A percentile compares a stretch with the other conserved stretches of the same genome.
Evolutionary conservation across 805 yeast genomes (phyloP).

Genomic region (Candida golubevii): DNA sequence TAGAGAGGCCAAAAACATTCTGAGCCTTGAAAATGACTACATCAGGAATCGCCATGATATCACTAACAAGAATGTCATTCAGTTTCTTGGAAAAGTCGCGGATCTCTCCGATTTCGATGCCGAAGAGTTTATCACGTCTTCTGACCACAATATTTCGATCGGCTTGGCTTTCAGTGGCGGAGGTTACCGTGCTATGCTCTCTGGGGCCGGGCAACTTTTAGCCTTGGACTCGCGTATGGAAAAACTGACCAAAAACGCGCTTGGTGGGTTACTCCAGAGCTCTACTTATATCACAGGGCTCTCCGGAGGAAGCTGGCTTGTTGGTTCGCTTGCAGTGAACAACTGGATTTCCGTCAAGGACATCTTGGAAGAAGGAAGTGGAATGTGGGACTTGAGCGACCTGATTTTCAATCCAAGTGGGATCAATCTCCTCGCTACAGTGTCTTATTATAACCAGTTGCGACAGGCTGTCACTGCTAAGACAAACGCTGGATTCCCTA

Average conservation of each 20-base stretch:
- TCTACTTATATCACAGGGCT: conserved; percentile 14
- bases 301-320: conserved; percentile 18
- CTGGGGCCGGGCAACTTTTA: conserved; percentile 15
- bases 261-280: conserved; percentile 17
- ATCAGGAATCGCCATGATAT: conserved; percentile 21
- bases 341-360: conserved; percentile 33
- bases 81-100: conserved; percentile 27
- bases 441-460: conserved; percentile 15
- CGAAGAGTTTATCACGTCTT: conserved; percentile 22
- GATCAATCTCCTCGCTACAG: conserved; percentile 47
- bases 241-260: conserved; percentile 4
- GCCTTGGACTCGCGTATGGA: conserved; percentile 11
- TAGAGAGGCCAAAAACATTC: conserved; percentile 26
- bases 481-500: conserved; percentile 10
- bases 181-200: conserved; percentile 36
- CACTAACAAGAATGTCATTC: conserved; percentile 27
- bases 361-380: conserved; percentile 20
- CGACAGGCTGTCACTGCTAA: conserved; percentile 12
- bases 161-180: conserved; percentile 35
- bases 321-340: conserved; percentile 29
- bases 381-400: conserved; percentile 65
- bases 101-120: conserved; percentile 33
- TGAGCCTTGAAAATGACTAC: conserved; percentile 25
- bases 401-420: conserved; percentile 65
- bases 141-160: conserved; percentile 24